A percentile compares a stretch with the other conserved stretches of the same genome.
Conservation (phyloP, 768 basidiomycete genomes). For the Infundibulicybe gibba region DNA sequence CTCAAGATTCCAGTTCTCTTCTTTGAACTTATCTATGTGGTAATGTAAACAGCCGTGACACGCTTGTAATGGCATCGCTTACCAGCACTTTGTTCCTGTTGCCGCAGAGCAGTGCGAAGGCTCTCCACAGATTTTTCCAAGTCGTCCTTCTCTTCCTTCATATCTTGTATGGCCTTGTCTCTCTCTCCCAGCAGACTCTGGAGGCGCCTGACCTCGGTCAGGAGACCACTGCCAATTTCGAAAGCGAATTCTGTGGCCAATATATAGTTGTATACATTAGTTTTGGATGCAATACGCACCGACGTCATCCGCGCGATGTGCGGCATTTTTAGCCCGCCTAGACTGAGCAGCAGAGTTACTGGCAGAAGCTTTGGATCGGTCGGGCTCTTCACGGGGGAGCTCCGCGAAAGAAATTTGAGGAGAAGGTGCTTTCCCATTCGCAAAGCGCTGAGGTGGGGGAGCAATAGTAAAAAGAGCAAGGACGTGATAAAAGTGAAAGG, state of each 20-base stretch:
- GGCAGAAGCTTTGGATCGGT: slow-evolving; percentile 55
- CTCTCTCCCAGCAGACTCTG: slow-evolving; percentile 89
- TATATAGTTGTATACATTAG: slow-evolving; percentile 8
- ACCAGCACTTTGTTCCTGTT: slow-evolving; percentile 83
- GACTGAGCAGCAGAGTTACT: slow-evolving; percentile 83
- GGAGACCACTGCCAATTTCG: slow-evolving; percentile 90
- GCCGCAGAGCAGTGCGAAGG: slow-evolving; percentile 66
- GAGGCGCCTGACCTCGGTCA: slow-evolving; percentile 88
- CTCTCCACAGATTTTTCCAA: slow-evolving; percentile 77
- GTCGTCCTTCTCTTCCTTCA: slow-evolving; percentile 90
- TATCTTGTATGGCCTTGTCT: slow-evolving; percentile 88
- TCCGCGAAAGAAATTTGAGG: slow-evolving; percentile 44
- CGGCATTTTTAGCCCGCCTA: slow-evolving; percentile 87
- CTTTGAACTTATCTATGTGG: slow-evolving; percentile 83
- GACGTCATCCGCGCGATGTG: slow-evolving; percentile 85
- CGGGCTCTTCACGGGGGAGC: slow-evolving; percentile 55
- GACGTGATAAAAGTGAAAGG: slow-evolving; percentile 17
- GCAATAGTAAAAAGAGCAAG: slow-evolving; percentile 2
- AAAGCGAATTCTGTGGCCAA: slow-evolving; percentile 83
- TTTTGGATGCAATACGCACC: slow-evolving; percentile 46
- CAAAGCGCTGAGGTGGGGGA: slow-evolving; percentile 28
- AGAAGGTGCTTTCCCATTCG: slow-evolving; percentile 44
- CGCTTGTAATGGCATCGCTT: slow-evolving; percentile 17
- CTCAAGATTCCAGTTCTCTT: slow-evolving; percentile 99
- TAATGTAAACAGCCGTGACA: slow-evolving; percentile 4